Base-by-base conservation (phyloP, 768 basidiomycete genomes). In the Cyathus striatus region DNA sequence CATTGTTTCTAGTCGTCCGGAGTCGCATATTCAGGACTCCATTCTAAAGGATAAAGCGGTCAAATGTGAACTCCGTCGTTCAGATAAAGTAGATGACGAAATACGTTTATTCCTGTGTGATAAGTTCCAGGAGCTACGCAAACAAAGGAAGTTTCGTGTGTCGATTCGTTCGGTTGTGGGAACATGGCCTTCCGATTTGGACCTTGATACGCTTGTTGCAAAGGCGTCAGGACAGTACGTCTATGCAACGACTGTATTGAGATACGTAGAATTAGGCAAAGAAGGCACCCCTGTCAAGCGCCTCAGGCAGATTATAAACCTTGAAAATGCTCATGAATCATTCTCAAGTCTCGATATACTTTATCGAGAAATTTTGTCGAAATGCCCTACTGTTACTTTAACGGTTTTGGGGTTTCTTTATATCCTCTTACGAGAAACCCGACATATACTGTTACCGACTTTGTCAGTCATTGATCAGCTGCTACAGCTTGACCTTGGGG, bases 161-260 rank as follows among this genome's bases (percentile, higher is more conserved):
- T 13, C 30, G 12, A 32, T 4, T 12, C 17, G 13, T 32, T 12
- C 2, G 30, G 13, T 32, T 16, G 13, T 16, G 12, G 2, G 1
- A 32, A 12, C 2, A 16, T 40, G 23, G 39, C 21, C 39, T 23
- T n/a, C 18, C 3, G n/a, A 22, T n/a, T 13, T 23, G 14, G 39
- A 12, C 14, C 14, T 40, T 25, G 39, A 40, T 40, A 13, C 18
- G 14, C 10, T 40, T 2, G 23, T 25, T 40, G 39, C 39, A 13
- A n/a, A 22, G 2, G 10, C 39, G 9, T 22, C 21, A 23, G 39
- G 39, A 9, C 39, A 23, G 18, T 40, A 23, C 23, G 25, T 40
- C 18, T 40, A 40, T 22, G 39, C 39, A 14, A 18, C 39, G n/a
- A 40, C 39, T 25, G 23, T 40, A 9, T 9, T 40, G 13, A 18